Evolutionary conservation across 2,329 filamentous ascomycete genomes (phyloP).

Genomic region (Alternaria brassicae): DNA sequence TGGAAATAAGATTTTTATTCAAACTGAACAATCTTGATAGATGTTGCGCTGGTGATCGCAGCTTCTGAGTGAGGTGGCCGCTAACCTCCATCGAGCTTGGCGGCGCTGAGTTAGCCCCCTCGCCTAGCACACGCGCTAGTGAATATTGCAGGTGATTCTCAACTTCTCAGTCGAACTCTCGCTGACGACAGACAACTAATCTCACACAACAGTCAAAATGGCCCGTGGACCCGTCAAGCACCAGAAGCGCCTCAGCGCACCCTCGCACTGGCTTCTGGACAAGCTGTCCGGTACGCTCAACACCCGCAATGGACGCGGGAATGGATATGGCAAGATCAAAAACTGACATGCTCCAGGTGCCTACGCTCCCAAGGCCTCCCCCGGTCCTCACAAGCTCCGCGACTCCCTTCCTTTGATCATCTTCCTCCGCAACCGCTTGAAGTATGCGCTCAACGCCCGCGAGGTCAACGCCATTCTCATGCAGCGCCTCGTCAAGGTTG

Average conservation of each 20-base stretch:
- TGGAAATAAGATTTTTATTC: too few relatives aligned
- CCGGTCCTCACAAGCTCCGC: constrained; percentile 98
- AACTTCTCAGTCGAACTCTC: constrained; percentile 17
- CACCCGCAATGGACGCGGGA: constrained; percentile 58
- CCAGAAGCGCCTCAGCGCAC: constrained; percentile 99
- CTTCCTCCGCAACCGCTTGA: constrained; percentile 80
- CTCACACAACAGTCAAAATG: constrained; percentile 62
- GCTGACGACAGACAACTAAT: constrained; percentile 43
- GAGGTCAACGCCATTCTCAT: constrained; percentile 98
- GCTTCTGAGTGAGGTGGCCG: too few relatives aligned
- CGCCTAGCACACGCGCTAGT: constrained; percentile 23
- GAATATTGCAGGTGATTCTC: constrained; percentile 17
- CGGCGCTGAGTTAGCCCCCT: background rate
- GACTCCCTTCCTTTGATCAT: constrained; percentile 99
- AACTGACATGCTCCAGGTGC: constrained; percentile 47
- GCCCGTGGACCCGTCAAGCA: constrained; percentile 89
- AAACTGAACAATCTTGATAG: background rate
- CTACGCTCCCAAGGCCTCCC: constrained; percentile 70
- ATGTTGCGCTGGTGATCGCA: background rate
- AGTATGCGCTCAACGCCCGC: constrained; percentile 99
- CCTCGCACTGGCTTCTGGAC: constrained; percentile 99
- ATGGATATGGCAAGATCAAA: constrained; percentile 9
- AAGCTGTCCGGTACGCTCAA: constrained; percentile 80
- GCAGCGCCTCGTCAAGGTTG: constrained; percentile 99
- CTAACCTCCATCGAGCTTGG: constrained; percentile 3